Evolutionary conservation across 352 stramenopile genomes (phyloP).

Genomic region (Phytophthora sansomeana): DNA sequence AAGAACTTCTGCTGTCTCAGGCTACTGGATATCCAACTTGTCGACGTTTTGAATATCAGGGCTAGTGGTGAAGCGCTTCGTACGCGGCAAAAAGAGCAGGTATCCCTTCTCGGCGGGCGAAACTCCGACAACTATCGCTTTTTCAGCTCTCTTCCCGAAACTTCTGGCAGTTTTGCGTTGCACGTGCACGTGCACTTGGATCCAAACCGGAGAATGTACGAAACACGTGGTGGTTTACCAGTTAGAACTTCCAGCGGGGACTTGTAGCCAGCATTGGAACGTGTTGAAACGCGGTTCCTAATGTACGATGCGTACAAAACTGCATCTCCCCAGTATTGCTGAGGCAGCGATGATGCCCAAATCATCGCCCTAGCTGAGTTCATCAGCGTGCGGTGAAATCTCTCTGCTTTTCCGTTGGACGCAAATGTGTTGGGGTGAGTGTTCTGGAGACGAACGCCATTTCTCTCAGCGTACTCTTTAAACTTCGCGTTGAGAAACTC

Average conservation of each 20-base stretch:
- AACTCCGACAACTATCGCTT: not conserved
- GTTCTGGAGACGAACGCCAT: not conserved
- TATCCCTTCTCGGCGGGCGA: not conserved
- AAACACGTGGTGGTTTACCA: conserved; percentile 2
- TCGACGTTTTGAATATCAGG: conserved; percentile 7
- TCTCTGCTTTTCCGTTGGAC: conserved; percentile 12
- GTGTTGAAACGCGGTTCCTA: not conserved
- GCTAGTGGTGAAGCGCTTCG: not conserved
- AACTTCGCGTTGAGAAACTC: not conserved
- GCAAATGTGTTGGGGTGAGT: conserved; percentile 1
- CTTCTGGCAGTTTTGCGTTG: not conserved
- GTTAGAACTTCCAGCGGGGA: conserved; percentile 11
- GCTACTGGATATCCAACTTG: conserved; percentile 1
- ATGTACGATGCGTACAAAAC: conserved; percentile 15
- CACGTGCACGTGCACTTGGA: conserved; percentile 6
- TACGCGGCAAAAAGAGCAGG: not conserved
- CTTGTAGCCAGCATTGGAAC: conserved; percentile 11
- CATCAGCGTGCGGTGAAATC: conserved; percentile 17
- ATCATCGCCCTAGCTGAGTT: conserved; percentile 18
- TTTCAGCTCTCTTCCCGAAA: too few relatives aligned
- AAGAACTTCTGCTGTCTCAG: not conserved
- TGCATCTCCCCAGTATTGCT: conserved; percentile 13
- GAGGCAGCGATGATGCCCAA: conserved; percentile 1
- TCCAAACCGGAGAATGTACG: conserved; percentile 12
- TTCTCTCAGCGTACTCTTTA: not conserved